Conservation (phyloP, 2,329 filamentous ascomycete species). For the Podosphaera xanthii region DNA sequence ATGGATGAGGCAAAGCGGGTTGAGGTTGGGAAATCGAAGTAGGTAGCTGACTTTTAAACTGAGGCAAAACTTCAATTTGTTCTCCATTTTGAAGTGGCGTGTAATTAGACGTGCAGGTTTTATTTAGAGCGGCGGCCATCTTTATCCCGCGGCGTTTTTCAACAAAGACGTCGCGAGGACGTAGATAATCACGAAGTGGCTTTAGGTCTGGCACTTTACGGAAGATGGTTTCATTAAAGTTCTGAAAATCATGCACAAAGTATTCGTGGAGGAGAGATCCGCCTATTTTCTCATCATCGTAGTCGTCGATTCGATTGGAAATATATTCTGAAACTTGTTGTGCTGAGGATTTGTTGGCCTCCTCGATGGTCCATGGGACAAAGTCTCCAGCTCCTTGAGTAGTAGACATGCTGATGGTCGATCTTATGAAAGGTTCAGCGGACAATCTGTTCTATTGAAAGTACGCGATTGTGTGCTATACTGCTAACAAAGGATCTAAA, state of each 20-base stretch:
- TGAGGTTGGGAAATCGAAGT: slow-evolving; percentile 11
- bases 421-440: background rate
- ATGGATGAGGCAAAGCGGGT: background rate
- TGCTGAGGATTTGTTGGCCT: background rate
- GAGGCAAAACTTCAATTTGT: background rate
- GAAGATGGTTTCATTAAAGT: background rate
- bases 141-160: background rate
- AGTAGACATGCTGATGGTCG: background rate
- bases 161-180: background rate
- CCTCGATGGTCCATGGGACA: slow-evolving; percentile 11
- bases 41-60: background rate
- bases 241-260: background rate
- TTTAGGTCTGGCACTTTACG: background rate
- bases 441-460: too few species aligned
- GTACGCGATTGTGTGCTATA: too few species aligned
- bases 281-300: background rate
- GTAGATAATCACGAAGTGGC: background rate
- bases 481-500: too few species aligned
- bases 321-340: background rate
- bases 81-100: background rate
- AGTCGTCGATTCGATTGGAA: background rate
- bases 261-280: background rate
- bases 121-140: background rate
- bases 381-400: background rate
- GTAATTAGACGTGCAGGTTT: background rate